phyloP scores from a whole-genome alignment of 768 basidiomycete genomes.

The Hypholoma fasciculare region DNA sequence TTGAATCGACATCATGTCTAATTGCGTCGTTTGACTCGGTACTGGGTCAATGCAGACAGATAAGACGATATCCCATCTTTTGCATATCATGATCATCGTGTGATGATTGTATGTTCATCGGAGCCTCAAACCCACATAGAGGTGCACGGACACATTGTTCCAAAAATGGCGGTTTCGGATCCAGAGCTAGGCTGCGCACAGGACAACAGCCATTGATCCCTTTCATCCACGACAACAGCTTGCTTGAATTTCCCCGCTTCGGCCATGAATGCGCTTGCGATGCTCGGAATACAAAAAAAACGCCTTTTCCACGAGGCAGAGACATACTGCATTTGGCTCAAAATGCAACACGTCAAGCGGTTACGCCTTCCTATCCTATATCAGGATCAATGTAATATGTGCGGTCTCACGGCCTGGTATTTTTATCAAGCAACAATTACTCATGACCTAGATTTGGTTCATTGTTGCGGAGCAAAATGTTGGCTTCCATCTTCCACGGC shows the following conservation, averaged over 20 bases:
- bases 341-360: constrained; percentile 1
- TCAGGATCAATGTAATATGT: constrained; percentile 4
- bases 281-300: constrained; percentile 9
- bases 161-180: not conserved
- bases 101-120: not conserved
- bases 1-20: not conserved
- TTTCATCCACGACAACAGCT: constrained; percentile 5
- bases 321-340: not conserved
- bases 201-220: constrained; percentile 10
- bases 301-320: constrained; percentile 5
- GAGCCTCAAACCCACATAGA: not conserved
- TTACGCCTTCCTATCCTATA: not conserved
- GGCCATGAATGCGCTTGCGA: constrained; percentile 9
- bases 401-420: not conserved
- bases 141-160: not conserved
- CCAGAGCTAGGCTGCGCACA: constrained; percentile 1
- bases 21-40: not conserved
- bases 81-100: constrained; percentile 1
- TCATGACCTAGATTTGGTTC: not conserved
- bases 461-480: constrained; percentile 5
- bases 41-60: not conserved
- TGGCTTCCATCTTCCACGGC: constrained; percentile 7
- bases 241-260: constrained; percentile 4
- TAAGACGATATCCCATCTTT: not conserved
- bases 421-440: constrained; percentile 4